Percentiles rank a stretch among this genome's conserved stretches.
phyloP scores from a whole-genome alignment of 768 basidiomycete species.

The Ramaria rubella region DNA sequence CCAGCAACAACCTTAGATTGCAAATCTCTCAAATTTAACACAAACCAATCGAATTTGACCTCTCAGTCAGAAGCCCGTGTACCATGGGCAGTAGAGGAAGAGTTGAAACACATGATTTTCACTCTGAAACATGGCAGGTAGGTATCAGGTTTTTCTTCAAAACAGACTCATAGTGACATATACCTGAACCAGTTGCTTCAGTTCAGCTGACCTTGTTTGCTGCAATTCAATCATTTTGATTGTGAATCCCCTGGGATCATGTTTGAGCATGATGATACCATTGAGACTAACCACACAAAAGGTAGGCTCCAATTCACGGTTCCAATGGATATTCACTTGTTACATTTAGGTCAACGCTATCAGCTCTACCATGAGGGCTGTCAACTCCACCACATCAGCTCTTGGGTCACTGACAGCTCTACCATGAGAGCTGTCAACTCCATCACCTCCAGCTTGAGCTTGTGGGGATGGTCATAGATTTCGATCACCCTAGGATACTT shows the following conservation, averaged over 20 bases:
- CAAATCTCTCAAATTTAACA: constrained; percentile 3
- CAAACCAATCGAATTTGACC: neutral
- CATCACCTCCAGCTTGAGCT: too few species aligned
- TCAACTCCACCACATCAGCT: too few species aligned
- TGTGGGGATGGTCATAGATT: too few species aligned
- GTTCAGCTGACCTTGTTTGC: constrained; percentile 4
- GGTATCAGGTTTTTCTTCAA: neutral
- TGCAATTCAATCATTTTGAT: constrained; percentile 4
- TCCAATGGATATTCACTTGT: neutral
- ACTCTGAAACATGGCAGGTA: constrained; percentile 9
- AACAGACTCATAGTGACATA: neutral
- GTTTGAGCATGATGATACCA: neutral
- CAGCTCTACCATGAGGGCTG: too few species aligned
- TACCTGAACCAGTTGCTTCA: neutral
- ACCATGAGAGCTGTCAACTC: too few species aligned
- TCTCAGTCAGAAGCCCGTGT: neutral
- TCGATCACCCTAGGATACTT: too few species aligned
- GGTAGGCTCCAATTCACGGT: neutral
- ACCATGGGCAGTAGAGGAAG: neutral
- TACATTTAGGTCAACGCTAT: constrained; percentile 1
- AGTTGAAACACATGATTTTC: constrained; percentile 6
- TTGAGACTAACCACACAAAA: constrained; percentile 2
- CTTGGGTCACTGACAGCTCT: too few species aligned
- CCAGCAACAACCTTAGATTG: neutral
- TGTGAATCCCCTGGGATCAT: neutral